Base-by-base conservation (phyloP, 225 moss, liverwort and hornwort species). In the Ulota crispa region DNA sequence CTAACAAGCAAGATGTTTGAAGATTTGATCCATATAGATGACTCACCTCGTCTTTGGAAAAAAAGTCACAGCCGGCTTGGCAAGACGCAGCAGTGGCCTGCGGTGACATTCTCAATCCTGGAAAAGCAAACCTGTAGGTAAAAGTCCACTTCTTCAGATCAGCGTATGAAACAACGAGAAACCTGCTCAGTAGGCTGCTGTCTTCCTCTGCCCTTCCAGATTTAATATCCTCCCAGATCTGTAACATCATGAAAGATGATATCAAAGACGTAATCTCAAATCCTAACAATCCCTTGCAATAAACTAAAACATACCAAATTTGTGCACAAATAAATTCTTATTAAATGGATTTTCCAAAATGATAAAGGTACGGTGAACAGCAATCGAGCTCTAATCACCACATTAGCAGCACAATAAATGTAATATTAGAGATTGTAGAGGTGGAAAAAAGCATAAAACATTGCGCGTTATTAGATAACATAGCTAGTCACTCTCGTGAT, bases 111-210 rank as follows among this genome's bases (percentile, higher is more conserved):
- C 92, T 93, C 91, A 96, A 86, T 57, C 92, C 95, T 72, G 99
- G 99, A 78, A 96, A 99, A 59, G 96, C 92, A 86, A 99, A 96
- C 88, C 96, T 92, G 80, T 99, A 96, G 45, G 88, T 88, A 65
- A 99, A 99, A 83, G 87, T 96, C 99, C 99, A 99, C 86, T 93
- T 99, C 85, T 99, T 99, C 87, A 99, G 81, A 92, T 99, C 96
- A 80, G 96, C 96, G 84, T 93, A 94, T 50, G 96, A 96, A 81
- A 99, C 92, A 79, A 99, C 82, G 53, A 96, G 85, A 83, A 99
- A 99, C 72, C 96, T 89, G 84, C 88, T 99, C 76, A 96, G 85
- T 80, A 99, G 77, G 82, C 89, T 93, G 83, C 92, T 90, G 86
- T 92, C 88, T 84, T 94, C 94, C 89, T 99, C 99, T 76, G 99